These are phyloP conservation scores for Podospora conica DNA, from an alignment of 495 filamentous ascomycete genomes.

Conservation along the genomic window DNA sequence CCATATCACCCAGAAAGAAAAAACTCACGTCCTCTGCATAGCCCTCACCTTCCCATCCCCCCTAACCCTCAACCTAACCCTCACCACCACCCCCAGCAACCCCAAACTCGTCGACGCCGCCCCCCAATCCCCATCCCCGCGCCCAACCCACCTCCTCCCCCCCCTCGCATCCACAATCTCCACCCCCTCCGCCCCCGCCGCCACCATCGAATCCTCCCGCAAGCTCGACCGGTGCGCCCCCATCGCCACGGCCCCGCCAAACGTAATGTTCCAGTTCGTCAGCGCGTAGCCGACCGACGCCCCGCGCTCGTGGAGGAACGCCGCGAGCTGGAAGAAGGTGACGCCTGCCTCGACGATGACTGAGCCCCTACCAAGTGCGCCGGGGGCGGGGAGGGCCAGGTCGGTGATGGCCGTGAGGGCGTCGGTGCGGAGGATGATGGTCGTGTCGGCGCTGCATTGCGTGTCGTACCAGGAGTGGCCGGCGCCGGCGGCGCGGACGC, in stretches of 20 bases:
- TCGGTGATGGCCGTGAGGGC: slow-evolving; percentile 33
- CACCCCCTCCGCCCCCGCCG: slow-evolving; percentile 40
- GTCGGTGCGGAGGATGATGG: slow-evolving; percentile 43
- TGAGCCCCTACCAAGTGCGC: not conserved
- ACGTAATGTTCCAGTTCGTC: slow-evolving; percentile 49
- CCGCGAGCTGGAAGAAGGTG: slow-evolving; percentile 46
- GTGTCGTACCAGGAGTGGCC: slow-evolving; percentile 50
- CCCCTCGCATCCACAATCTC: slow-evolving; percentile 45
- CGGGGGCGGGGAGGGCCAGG: not conserved
- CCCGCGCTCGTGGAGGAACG: slow-evolving; percentile 37
- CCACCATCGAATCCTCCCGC: slow-evolving; percentile 46
- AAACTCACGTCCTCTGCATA: slow-evolving; percentile 39
- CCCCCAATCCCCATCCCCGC: slow-evolving; percentile 39
- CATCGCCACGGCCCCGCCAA: slow-evolving; percentile 46
- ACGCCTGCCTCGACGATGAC: slow-evolving; percentile 30
- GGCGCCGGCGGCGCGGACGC: slow-evolving; percentile 41
- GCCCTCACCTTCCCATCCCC: slow-evolving; percentile 45
- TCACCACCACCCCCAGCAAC: slow-evolving; percentile 40
- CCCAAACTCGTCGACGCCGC: slow-evolving; percentile 45
- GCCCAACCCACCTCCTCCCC: slow-evolving; percentile 33
- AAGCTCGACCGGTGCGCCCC: slow-evolving; percentile 43
- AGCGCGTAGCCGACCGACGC: slow-evolving; percentile 45
- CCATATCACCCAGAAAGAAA: not conserved
- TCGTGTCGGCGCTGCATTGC: slow-evolving; percentile 40
- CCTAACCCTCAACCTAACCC: slow-evolving; percentile 42